Percentiles rank a stretch among this genome's conserved stretches.
phyloP scores from a whole-genome alignment of 192 early-diverging fungal species.

The Rhizophagus prolifer region DNA sequence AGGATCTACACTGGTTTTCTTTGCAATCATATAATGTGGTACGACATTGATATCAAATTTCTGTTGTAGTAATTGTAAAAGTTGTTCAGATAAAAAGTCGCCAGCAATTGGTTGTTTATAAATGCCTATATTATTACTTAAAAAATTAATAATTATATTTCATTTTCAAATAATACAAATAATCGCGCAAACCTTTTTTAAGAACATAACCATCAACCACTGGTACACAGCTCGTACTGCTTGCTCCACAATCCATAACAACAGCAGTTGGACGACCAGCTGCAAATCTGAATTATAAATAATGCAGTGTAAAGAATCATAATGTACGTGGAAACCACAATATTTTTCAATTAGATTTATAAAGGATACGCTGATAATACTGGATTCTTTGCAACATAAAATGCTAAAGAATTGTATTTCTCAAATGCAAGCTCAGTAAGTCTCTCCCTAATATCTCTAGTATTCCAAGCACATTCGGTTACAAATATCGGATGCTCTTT shows the following conservation, averaged over 20 bases:
- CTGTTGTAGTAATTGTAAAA: slow-evolving; percentile 59
- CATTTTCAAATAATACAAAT: slow-evolving; percentile 13
- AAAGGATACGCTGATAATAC: slow-evolving; percentile 83
- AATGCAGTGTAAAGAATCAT: slow-evolving; percentile 8
- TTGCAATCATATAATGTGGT: slow-evolving; percentile 82
- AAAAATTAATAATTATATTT: neutral
- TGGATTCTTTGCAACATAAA: slow-evolving; percentile 89
- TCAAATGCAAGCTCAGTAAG: slow-evolving; percentile 94
- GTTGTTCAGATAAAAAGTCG: slow-evolving; percentile 77
- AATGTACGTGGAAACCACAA: neutral
- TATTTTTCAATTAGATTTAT: neutral
- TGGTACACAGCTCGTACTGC: slow-evolving; percentile 87
- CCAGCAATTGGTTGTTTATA: slow-evolving; percentile 77
- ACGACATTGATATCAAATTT: slow-evolving; percentile 64
- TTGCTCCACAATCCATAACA: slow-evolving; percentile 90
- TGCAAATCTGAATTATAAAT: slow-evolving; percentile 66
- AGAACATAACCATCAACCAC: slow-evolving; percentile 96
- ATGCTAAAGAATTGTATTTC: slow-evolving; percentile 86
- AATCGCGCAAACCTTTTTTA: slow-evolving; percentile 66
- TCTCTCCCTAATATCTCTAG: slow-evolving; percentile 79
- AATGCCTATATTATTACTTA: slow-evolving; percentile 36
- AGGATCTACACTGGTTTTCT: slow-evolving; percentile 73
- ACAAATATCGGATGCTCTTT: slow-evolving; percentile 90
- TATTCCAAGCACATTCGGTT: slow-evolving; percentile 91
- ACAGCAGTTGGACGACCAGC: slow-evolving; percentile 84